A percentile compares a stretch with the other conserved stretches of the same genome.
Evolutionary conservation across 768 basidiomycete genomes (phyloP).

Genomic region (Amanita molliuscula): DNA sequence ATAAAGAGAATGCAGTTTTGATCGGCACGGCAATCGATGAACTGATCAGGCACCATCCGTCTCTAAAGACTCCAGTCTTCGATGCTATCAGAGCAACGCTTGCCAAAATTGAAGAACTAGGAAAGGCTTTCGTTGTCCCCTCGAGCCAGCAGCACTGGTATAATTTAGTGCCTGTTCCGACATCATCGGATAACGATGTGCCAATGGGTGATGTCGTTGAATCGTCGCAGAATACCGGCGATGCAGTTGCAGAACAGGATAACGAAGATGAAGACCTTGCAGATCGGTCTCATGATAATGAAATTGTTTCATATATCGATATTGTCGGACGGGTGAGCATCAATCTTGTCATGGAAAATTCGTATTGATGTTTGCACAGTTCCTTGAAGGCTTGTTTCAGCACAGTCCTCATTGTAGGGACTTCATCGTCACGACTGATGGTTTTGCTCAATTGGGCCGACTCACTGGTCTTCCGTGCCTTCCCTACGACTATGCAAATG

Average conservation of each 20-base stretch:
- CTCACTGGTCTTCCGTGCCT: conserved; percentile 78
- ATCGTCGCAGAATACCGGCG: background rate
- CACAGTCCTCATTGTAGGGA: conserved; percentile 85
- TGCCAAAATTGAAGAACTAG: conserved; percentile 64
- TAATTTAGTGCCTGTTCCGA: conserved; percentile 28
- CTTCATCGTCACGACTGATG: conserved; percentile 67
- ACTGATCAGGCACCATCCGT: conserved; percentile 91
- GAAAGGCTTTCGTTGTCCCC: conserved; percentile 45
- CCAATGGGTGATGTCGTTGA: conserved; percentile 37
- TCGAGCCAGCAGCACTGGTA: conserved; percentile 62
- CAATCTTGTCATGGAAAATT: background rate
- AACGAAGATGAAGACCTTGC: conserved; percentile 17
- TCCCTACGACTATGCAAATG: conserved; percentile 82
- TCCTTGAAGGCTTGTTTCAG: conserved; percentile 91
- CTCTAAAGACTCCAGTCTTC: conserved; percentile 71
- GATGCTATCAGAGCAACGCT: conserved; percentile 65
- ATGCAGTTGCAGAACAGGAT: conserved; percentile 10
- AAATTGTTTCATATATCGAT: conserved; percentile 70
- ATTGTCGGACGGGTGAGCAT: conserved; percentile 60
- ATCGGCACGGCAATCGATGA: conserved; percentile 92
- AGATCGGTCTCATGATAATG: conserved; percentile 59
- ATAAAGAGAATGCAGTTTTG: conserved; percentile 86
- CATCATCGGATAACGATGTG: conserved; percentile 23
- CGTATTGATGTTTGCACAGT: conserved; percentile 32
- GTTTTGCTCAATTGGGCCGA: conserved; percentile 63